Evolutionary conservation across 305 asterid genomes (phyloP), one percentile per base, ranked within the genome.

Genomic region (Salvia sclarea): DNA sequence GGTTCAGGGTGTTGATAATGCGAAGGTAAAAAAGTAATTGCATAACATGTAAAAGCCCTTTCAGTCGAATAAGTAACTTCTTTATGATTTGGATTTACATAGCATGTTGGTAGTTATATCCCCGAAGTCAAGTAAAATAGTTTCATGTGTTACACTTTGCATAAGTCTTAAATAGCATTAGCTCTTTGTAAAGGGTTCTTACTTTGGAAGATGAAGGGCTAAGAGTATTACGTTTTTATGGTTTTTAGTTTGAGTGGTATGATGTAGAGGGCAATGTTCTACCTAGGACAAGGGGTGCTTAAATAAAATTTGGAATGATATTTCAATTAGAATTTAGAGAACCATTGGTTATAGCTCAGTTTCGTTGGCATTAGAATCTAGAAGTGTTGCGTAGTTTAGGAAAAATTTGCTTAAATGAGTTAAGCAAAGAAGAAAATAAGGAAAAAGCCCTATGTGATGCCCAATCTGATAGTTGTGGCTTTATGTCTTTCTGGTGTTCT

Each of bases 1-100:
- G 84, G 91, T 91, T 63, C 89, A 91, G 68, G 96, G 95, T 55
- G 86, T 91, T 18, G 98, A 91, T 61, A 87, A 85, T 72, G 81
- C 65, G 80, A 89, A 89, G 98, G 98, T 87, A 85, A 69, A 85
- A 72, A 33, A 58, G 35, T 12, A 52, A 52, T 52, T 50, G 11
- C 33, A 21, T 50, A 50, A 48, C 61, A 35, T 44, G 24, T 10
- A 56, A 24, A 56, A 37, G 28, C 62, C 22, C 3, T 20, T 45
- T 20, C 53, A 53, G 18, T 61, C 43, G 17, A 31, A 21, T 38
- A 33, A 48, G 1, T 14, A 13, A 3, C 24, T 62, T 41, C 31
- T 28, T 40, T 40, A 10, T 64, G 45, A 25, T 10, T 25, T 40
- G 24, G 33, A 30, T 55, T 38, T 54, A 14, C 24, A n/a, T 24